Base-by-base conservation (phyloP, 148 eudicot genomes). In the Nepenthes mirabilis region DNA sequence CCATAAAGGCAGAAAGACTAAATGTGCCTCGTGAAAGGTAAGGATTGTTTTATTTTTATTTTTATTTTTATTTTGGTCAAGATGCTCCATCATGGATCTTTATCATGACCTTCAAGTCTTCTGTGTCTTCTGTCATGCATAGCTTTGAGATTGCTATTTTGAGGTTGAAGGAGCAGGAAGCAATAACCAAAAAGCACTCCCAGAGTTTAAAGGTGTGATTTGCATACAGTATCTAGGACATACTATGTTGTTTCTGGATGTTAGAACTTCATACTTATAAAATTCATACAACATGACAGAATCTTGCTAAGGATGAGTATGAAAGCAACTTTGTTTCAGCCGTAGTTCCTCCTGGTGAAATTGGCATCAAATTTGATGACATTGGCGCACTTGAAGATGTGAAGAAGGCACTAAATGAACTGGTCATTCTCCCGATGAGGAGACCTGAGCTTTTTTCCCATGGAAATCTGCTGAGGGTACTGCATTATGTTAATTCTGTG, bases 311-410 rank as follows among this genome's bases (percentile, higher is more conserved):
- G 81, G 99, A 93, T 63, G 97, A 86, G 80, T 93, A 89, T 23
- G 99, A 93, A 85, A 86, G 62, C 81, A 93, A 89, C 77, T 93
- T 93, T 63, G 77, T 93, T 62, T 88, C 97, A 64, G 87, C 99
- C 54, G 99, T 93, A 34, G 99, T 93, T 58, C 86, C 99, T 60
- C 90, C 86, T n/a, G 97, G 91, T 43, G 99, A 93, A 79, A 79
- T 86, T 56, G 99, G 99, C 65, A 86, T 93, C 55, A 79, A 67
- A 67, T 93, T 93, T 76, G 97, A 89, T 66, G 97, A 89, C 72
- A 65, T 93, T 64, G 99, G 99, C 58, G 99, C 99, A 65, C 99
- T 93, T 75, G 99, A 93, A 78, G 96, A 93, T 64, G 99, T 93
- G 70, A 93, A 93, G 73, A 82, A 69, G 66, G 91, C 99, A 58